Conservation (phyloP, 345 rosid genomes). For the Eutrema heterophyllum region DNA sequence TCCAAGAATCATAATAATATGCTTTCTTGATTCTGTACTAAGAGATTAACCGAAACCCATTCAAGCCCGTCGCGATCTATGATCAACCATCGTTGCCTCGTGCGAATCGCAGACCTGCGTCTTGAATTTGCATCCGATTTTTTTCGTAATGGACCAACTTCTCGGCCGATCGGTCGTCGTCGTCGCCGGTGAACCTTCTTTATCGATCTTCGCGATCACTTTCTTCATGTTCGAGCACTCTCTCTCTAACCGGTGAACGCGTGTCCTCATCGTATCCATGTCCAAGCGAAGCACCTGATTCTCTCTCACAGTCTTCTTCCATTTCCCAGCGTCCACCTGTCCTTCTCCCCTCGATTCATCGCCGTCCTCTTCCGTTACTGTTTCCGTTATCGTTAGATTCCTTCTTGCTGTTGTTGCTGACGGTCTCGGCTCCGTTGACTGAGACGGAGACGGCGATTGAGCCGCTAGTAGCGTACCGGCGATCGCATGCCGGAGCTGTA, state of each 20-base stretch:
- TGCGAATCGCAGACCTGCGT: slow-evolving; percentile 95
- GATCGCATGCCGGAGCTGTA: slow-evolving; percentile 85
- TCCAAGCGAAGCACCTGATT: slow-evolving; percentile 92
- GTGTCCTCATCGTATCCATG: slow-evolving; percentile 97
- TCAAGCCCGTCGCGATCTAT: slow-evolving; percentile 33
- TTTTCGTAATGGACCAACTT: slow-evolving; percentile 47
- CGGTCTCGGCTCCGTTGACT: slow-evolving; percentile 36
- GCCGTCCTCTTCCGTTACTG: slow-evolving; percentile 25
- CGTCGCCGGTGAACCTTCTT: slow-evolving; percentile 29
- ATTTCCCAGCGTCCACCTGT: slow-evolving; percentile 33
- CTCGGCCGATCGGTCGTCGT: slow-evolving; percentile 29
- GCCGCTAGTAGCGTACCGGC: slow-evolving; percentile 75
- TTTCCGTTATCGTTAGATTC: slow-evolving; percentile 8
- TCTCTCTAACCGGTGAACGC: slow-evolving; percentile 79
- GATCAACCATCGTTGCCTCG: slow-evolving; percentile 55
- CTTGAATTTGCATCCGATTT: slow-evolving; percentile 88
- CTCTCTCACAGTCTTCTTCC: slow-evolving; percentile 81
- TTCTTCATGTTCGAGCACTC: slow-evolving; percentile 89
- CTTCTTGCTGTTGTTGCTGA: slow-evolving; percentile 28
- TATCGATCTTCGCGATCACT: slow-evolving; percentile 74
- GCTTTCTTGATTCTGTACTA: slow-evolving; percentile 13
- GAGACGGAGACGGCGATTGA: slow-evolving; percentile 41
- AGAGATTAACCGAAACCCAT: not conserved
- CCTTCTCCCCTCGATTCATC: slow-evolving; percentile 24
- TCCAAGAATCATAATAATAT: slow-evolving; percentile 12